These are phyloP conservation scores for Tulasnella sp. DNA, from an alignment of 768 basidiomycete species.

Conservation along the genomic window DNA sequence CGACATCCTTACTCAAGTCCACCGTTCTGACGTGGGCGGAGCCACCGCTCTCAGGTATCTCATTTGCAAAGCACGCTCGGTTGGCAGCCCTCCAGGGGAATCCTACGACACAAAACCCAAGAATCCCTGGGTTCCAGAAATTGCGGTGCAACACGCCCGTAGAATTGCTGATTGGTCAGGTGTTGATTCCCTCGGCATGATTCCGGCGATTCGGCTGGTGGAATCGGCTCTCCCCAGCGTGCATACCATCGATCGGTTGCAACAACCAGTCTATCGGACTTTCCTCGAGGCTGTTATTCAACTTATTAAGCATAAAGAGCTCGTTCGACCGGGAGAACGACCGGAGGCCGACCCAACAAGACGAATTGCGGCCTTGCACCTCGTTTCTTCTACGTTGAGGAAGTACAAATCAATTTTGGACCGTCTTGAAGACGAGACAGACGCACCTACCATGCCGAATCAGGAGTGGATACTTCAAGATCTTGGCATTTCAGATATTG, in stretches of 20 bases:
- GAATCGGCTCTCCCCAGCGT: neutral
- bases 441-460: neutral
- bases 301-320: neutral
- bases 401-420: neutral
- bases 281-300: neutral
- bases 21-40: neutral
- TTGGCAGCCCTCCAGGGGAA: neutral
- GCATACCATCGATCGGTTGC: neutral
- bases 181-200: neutral
- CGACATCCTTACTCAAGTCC: neutral
- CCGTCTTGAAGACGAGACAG: neutral
- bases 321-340: neutral
- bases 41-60: neutral
- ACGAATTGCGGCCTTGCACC: neutral
- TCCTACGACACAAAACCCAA: neutral
- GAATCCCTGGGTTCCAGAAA: neutral
- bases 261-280: neutral
- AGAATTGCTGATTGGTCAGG: neutral
- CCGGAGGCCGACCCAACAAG: neutral
- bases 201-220: neutral
- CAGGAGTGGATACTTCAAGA: neutral
- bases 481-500: neutral
- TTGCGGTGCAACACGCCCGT: neutral
- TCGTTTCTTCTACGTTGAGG: neutral
- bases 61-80: neutral